A percentile compares a stretch with the other conserved stretches of the same genome.
Conservation (phyloP, 208 protist genomes). For the Leishmania mexicana region DNA sequence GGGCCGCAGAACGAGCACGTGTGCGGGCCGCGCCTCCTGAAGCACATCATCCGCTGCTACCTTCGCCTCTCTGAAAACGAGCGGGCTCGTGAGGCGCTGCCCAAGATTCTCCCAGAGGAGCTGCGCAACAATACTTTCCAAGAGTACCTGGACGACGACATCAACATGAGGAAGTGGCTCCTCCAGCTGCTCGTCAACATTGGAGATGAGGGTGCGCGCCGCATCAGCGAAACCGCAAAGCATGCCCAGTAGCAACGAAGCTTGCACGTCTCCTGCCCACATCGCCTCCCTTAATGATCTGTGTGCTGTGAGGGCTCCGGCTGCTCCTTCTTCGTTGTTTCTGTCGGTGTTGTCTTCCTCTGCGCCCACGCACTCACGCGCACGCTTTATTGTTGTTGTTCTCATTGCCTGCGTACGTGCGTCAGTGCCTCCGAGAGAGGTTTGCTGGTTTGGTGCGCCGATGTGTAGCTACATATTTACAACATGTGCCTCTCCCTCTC, state of each 20-base stretch:
- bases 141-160: slow-evolving; percentile 66
- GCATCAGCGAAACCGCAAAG: slow-evolving; percentile 40
- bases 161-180: slow-evolving; percentile 76
- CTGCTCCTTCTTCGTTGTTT: not conserved
- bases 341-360: not conserved
- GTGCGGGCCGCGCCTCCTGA: slow-evolving; percentile 95
- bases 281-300: not conserved
- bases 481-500: not conserved
- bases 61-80: slow-evolving; percentile 96
- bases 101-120: slow-evolving; percentile 76
- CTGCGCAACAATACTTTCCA: slow-evolving; percentile 88
- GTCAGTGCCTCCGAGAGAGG: slow-evolving; percentile 6
- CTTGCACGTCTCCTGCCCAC: not conserved
- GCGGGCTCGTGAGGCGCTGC: slow-evolving; percentile 77
- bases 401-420: not conserved
- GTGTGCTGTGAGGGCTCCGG: not conserved
- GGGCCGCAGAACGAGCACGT: slow-evolving; percentile 40
- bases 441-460: not conserved
- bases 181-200: slow-evolving; percentile 87
- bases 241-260: not conserved
- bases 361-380: not conserved
- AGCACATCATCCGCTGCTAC: slow-evolving; percentile 99
- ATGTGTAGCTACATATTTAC: not conserved
- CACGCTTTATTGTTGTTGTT: not conserved
- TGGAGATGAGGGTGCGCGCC: slow-evolving; percentile 69